Evolutionary conservation across 805 yeast genomes (phyloP).

Genomic region (Metschnikowia cubensis): DNA sequence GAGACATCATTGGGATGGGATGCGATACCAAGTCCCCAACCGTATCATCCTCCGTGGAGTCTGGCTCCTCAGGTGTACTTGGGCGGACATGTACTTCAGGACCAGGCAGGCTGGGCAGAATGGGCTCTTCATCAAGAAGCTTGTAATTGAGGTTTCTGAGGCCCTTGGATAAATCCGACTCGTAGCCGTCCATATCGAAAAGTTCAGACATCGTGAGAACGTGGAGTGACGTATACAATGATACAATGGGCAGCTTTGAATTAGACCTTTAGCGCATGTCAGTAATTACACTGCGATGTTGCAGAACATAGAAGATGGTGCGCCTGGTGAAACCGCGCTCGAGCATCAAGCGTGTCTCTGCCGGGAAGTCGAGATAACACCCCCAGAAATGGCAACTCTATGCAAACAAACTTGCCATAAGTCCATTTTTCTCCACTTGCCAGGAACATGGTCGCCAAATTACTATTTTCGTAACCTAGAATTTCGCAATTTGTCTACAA

Average conservation of each 20-base stretch:
- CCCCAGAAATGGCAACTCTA: no score
- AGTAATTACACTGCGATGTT: not conserved
- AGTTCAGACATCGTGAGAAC: conserved; percentile 27
- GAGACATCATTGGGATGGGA: conserved; percentile 12
- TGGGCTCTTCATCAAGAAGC: conserved; percentile 17
- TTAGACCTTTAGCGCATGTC: not conserved
- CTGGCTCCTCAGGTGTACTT: conserved; percentile 4
- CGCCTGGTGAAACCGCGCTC: not conserved
- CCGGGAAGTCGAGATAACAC: no score
- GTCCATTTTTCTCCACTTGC: no score
- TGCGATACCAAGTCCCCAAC: conserved; percentile 16
- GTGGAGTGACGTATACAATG: not conserved
- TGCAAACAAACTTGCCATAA: no score
- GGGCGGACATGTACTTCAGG: not conserved
- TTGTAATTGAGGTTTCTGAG: conserved; percentile 24
- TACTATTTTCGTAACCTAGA: no score
- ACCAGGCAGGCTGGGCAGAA: conserved; percentile 6
- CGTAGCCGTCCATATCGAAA: conserved; percentile 36
- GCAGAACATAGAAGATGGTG: conserved; percentile 2
- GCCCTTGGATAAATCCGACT: conserved; percentile 14
- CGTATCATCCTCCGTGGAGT: conserved; percentile 15
- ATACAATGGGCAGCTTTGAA: not conserved
- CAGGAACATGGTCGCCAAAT: no score
- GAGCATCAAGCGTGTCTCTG: not conserved
- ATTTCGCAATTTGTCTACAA: no score